These are phyloP conservation scores for Scheffersomyces lignicola DNA, from an alignment of 1,139 yeast species.

Conservation along the genomic window DNA sequence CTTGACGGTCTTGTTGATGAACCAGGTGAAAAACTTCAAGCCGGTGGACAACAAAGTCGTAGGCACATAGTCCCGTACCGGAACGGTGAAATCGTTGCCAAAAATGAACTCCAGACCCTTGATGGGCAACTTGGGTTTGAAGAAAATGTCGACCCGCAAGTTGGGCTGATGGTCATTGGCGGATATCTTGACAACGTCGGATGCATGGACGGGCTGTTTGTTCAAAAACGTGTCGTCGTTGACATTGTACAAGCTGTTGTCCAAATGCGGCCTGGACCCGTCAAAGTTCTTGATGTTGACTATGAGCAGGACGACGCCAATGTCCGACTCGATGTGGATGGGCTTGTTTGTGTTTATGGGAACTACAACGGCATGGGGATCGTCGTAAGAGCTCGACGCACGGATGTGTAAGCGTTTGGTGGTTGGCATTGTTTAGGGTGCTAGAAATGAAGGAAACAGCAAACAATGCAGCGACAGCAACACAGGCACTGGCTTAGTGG, in stretches of 20 bases:
- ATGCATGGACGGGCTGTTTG: slow-evolving; percentile 15
- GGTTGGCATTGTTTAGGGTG: slow-evolving; percentile 18
- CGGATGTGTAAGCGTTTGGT: slow-evolving; percentile 37
- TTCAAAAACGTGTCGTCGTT: slow-evolving; percentile 31
- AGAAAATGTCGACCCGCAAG: slow-evolving; percentile 35
- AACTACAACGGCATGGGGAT: slow-evolving; percentile 28
- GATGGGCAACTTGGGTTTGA: slow-evolving; percentile 42
- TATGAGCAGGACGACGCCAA: slow-evolving; percentile 39
- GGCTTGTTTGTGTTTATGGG: slow-evolving; percentile 47
- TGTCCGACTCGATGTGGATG: slow-evolving; percentile 32
- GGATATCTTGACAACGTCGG: background rate
- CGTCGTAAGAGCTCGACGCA: slow-evolving; percentile 31
- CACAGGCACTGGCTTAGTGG: no score
- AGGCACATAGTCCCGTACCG: slow-evolving; percentile 63
- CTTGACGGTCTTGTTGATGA: slow-evolving; percentile 61
- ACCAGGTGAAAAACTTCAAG: slow-evolving; percentile 56
- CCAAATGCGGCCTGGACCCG: slow-evolving; percentile 41
- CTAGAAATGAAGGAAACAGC: no score
- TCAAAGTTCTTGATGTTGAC: slow-evolving; percentile 47
- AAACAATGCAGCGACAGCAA: no score
- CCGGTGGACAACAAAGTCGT: slow-evolving; percentile 43
- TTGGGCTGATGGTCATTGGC: slow-evolving; percentile 23
- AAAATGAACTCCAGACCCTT: slow-evolving; percentile 55
- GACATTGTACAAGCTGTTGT: slow-evolving; percentile 34
- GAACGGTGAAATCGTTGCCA: slow-evolving; percentile 68